Evolutionary conservation across 2,329 filamentous ascomycete genomes (phyloP).

Genomic region (Proliferodiscus dingleyae): DNA sequence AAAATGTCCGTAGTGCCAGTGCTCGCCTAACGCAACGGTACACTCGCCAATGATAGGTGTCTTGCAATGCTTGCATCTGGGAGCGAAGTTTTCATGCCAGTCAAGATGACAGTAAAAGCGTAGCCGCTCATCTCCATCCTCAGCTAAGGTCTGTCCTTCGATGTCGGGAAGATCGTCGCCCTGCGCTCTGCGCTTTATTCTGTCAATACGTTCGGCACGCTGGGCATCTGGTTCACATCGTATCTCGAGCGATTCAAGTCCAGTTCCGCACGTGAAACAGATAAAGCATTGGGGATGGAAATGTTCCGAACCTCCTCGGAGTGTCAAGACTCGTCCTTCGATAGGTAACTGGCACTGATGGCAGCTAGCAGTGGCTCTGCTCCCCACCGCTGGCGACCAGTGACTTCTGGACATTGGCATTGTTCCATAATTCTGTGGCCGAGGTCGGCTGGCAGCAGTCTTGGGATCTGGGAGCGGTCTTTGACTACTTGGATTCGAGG

Average conservation of each 20-base stretch:
- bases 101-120: constrained; percentile 98
- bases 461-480: constrained; percentile 37
- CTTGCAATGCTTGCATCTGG: constrained; percentile 90
- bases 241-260: constrained; percentile 92
- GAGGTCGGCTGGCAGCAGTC: constrained; percentile 19
- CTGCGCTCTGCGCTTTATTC: constrained; percentile 60
- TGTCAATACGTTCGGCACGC: constrained; percentile 65
- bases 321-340: constrained; percentile 81
- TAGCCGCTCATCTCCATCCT: constrained; percentile 67
- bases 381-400: constrained; percentile 50
- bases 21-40: constrained; percentile 85
- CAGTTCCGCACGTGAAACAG: constrained; percentile 81
- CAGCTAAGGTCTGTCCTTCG: constrained; percentile 58
- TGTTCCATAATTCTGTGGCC: constrained; percentile 34
- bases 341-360: constrained; percentile 81
- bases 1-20: constrained; percentile 97
- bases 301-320: constrained; percentile 65
- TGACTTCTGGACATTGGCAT: constrained; percentile 35
- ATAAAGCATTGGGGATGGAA: constrained; percentile 94
- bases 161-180: constrained; percentile 58
- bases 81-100: constrained; percentile 91
- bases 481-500: constrained; percentile 18
- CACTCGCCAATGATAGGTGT: constrained; percentile 96
- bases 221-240: constrained; percentile 80
- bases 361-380: constrained; percentile 65